Base-by-base conservation (phyloP, 2,329 filamentous ascomycete species). In the Nemania bipapillata region DNA sequence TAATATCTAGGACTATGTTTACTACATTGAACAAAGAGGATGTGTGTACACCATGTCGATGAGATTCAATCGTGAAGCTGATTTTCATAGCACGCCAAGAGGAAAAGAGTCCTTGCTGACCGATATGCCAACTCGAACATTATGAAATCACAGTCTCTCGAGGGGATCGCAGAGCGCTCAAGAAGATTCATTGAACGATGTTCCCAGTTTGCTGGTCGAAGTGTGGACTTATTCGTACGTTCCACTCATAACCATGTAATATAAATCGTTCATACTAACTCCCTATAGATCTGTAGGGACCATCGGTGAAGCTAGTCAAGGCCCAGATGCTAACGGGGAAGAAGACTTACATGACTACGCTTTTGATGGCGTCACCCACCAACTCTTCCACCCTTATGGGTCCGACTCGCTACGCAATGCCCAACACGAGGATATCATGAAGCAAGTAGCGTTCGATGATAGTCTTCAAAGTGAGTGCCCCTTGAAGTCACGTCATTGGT, bases 71-170 rank as follows among this genome's bases (percentile, higher is more conserved):
- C 40, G 2, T n/a, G 3, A 59, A 28, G 22, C 65, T 73, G 30
- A 75, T 37, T 22, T 35, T 1, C 40, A 7, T 58, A 90, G 86
- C 90, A 92, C 74, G 87, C 86, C 32, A 86, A 85, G 70, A 84
- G 88, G 67, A 91, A 89, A 75, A 84, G 89, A 30, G 81, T 90
- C 55, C 82, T 92, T 52, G 89, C 89, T 1, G 88, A 91, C 74
- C 83, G 89, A 32, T 92, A 92, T 76, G 87, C 90, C 32, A 92
- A 91, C 78, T 88, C 86, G 62, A 92, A 91, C 74, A 81, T 92
- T 57, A 84, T 91, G 79, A 85, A 85, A 32, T 77, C 84, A 4
- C 80, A 81, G 2, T 85, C 88, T 1, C 77, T 91, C 30, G 77
- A 81, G 4, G 89, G 87, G 2, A 88, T 92, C 56, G 79, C 85